Conservation (phyloP, 768 basidiomycete species). For the Russula sp. region DNA sequence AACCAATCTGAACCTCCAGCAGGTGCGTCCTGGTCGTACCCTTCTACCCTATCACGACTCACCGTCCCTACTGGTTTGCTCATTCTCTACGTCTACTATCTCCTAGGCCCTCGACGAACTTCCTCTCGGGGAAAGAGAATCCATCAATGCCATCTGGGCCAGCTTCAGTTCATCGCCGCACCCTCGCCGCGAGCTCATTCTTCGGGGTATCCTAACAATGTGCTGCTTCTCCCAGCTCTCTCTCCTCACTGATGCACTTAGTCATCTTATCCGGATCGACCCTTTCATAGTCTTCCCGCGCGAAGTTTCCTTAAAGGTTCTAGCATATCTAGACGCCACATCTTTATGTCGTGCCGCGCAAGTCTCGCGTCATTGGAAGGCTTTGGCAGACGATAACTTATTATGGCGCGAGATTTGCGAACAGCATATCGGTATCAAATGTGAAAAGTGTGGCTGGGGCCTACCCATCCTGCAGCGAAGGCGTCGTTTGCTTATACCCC, state of each 20-base stretch:
- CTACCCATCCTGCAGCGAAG: slow-evolving; percentile 83
- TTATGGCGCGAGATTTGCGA: slow-evolving; percentile 96
- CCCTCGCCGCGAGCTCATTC: slow-evolving; percentile 83
- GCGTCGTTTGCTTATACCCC: slow-evolving; percentile 41
- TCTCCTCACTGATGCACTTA: slow-evolving; percentile 86
- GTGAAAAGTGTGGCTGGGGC: slow-evolving; percentile 96
- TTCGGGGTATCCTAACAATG: slow-evolving; percentile 96
- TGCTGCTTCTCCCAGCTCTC: slow-evolving; percentile 99
- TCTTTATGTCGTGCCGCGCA: slow-evolving; percentile 92
- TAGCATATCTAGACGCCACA: slow-evolving; percentile 84
- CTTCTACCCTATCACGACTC: slow-evolving; percentile 6
- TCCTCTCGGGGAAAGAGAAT: slow-evolving; percentile 75
- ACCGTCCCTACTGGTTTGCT: background rate
- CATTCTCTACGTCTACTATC: background rate
- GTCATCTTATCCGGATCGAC: slow-evolving; percentile 91
- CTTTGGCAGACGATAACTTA: slow-evolving; percentile 88
- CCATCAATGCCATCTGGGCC: slow-evolving; percentile 91
- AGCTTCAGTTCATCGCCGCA: slow-evolving; percentile 94
- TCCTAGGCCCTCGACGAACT: slow-evolving; percentile 83
- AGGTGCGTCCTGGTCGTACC: slow-evolving; percentile 40
- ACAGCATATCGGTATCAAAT: slow-evolving; percentile 97
- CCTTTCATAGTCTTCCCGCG: slow-evolving; percentile 87
- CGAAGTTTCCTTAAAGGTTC: slow-evolving; percentile 81
- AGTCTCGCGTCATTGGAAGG: slow-evolving; percentile 77
- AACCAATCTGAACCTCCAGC: slow-evolving; percentile 85